Evolutionary conservation across 2,329 filamentous ascomycete genomes (phyloP).

Genomic region (Ilyonectria sp.): DNA sequence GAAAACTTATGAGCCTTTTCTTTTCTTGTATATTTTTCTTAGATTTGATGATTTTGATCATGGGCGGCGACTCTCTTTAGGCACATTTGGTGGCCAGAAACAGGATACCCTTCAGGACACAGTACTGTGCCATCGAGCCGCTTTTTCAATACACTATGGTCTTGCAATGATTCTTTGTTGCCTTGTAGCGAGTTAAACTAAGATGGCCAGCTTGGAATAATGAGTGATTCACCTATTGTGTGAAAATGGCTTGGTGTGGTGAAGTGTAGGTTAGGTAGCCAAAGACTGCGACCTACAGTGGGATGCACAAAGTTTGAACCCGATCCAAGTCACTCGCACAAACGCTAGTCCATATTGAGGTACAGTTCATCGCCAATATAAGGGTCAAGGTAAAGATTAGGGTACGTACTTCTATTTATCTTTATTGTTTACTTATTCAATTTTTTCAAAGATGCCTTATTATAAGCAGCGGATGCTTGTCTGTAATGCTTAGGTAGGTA

Average conservation of each 20-base stretch:
- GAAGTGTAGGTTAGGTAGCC: background rate
- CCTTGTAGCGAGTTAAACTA: background rate
- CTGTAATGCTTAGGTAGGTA: too few species aligned
- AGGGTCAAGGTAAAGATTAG: too few species aligned
- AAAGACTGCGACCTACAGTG: too few species aligned
- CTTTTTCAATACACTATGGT: background rate
- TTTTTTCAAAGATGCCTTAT: too few species aligned
- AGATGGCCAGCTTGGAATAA: background rate
- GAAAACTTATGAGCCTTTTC: constrained; percentile 22
- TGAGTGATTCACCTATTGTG: background rate
- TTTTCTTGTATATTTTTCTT: constrained; percentile 26
- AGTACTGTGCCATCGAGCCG: background rate
- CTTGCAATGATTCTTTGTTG: background rate
- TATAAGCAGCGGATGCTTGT: too few species aligned
- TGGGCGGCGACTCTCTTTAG: constrained; percentile 3
- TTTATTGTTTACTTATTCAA: too few species aligned
- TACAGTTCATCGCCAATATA: too few species aligned
- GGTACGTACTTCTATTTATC: too few species aligned
- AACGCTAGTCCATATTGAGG: too few species aligned
- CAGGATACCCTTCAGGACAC: constrained; percentile 11
- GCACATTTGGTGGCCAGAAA: background rate
- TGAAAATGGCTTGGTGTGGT: background rate
- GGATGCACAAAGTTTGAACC: too few species aligned
- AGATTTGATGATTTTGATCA: constrained; percentile 4
- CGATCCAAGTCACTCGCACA: too few species aligned